Conservation (phyloP, 2,329 filamentous ascomycete genomes). For the Fusarium aywerte region DNA sequence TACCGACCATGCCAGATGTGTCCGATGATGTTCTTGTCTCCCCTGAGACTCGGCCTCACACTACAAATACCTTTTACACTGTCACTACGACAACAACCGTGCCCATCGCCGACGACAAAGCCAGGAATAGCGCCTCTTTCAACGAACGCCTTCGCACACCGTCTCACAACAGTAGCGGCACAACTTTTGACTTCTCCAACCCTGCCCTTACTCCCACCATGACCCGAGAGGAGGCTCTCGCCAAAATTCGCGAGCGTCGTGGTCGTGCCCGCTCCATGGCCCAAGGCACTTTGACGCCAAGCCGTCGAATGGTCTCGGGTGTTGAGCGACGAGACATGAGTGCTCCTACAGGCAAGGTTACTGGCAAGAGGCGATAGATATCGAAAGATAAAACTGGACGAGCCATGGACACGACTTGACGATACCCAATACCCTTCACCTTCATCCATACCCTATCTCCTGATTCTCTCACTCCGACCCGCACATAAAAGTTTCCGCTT, state of each 20-base stretch:
- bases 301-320: conserved; percentile 67
- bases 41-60: conserved; percentile 56
- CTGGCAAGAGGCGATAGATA: conserved; percentile 37
- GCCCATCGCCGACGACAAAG: conserved; percentile 60
- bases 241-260: conserved; percentile 77
- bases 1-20: conserved; percentile 52
- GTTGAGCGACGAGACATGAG: conserved; percentile 60
- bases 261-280: conserved; percentile 77
- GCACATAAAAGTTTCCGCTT: conserved; percentile 22
- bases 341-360: conserved; percentile 55
- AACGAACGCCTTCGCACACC: conserved; percentile 59
- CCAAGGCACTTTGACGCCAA: conserved; percentile 66
- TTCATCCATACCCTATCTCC: background rate
- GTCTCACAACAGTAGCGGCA: conserved; percentile 51
- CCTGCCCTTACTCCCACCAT: conserved; percentile 72
- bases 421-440: conserved; percentile 25
- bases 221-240: conserved; percentile 78
- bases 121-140: conserved; percentile 54
- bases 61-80: conserved; percentile 59
- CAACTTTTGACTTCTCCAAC: conserved; percentile 64
- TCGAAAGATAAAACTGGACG: conserved; percentile 3
- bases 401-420: conserved; percentile 41
- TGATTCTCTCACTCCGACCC: conserved; percentile 6
- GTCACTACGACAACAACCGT: conserved; percentile 64
- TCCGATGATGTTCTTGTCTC: conserved; percentile 34